Evolutionary conservation across 306 rosid species (phyloP).

Genomic region (Sphenostylis stenocarpa): DNA sequence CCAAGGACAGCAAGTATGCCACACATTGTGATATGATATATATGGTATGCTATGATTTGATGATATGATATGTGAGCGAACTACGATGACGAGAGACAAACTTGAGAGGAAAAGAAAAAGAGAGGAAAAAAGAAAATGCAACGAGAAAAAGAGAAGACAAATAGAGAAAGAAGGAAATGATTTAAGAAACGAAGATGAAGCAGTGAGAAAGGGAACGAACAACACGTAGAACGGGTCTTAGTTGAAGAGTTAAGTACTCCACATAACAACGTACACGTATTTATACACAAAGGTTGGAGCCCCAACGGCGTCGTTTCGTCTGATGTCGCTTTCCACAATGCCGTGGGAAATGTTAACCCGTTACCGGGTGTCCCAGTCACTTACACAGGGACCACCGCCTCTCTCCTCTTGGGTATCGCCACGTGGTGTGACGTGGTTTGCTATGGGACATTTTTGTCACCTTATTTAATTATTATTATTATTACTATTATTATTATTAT

Average conservation of each 20-base stretch:
- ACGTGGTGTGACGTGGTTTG: constrained; percentile 47
- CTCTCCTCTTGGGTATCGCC: constrained; percentile 18
- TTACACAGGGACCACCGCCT: constrained; percentile 40
- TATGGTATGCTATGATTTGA: neutral
- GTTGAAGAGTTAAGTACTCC: constrained; percentile 24
- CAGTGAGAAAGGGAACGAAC: neutral
- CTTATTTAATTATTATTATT: neutral
- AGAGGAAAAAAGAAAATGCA: too few relatives aligned
- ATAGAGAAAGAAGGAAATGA: neutral
- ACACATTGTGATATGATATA: constrained; percentile 56
- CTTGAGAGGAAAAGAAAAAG: neutral
- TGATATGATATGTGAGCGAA: neutral
- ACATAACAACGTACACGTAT: constrained; percentile 36
- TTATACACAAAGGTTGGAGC: constrained; percentile 37
- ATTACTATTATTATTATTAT: too few relatives aligned
- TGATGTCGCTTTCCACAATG: neutral
- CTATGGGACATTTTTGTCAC: constrained; percentile 27
- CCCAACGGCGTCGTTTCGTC: constrained; percentile 51
- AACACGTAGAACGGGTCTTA: constrained; percentile 36
- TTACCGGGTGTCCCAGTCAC: constrained; percentile 31
- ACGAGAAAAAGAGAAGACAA: neutral
- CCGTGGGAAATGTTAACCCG: constrained; percentile 10
- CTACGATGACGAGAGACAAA: neutral
- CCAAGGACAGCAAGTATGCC: constrained; percentile 97
- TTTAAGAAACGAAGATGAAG: neutral